Evolutionary conservation across 176 grass and related monocot species (phyloP), one percentile per base, ranked within the genome.

Genomic region (Musa troglodytarum): DNA sequence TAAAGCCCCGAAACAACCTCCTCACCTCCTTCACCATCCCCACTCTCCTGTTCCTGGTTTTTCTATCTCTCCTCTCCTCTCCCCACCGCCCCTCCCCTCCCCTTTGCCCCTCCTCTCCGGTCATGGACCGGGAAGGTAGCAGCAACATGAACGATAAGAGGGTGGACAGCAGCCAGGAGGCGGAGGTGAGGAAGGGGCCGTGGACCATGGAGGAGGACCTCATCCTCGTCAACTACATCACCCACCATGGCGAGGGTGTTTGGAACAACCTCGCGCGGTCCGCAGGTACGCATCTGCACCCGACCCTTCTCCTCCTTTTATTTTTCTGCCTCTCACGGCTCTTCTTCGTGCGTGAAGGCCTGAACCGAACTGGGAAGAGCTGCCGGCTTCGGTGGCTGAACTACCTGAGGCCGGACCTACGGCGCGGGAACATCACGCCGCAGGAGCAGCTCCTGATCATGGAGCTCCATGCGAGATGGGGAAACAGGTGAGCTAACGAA

Each of bases 361-460:
- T 96, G 82, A 92, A 92, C 29, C 78, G 87, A 22, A 88, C 83
- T 0, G 89, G 89, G 78, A 92, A 92, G 78, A 92, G 89, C 77
- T 92, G 89, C 71, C 80, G 89, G 5, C 78, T 92, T 12, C 75
- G 86, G 53, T 88, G 89, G 89, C 89, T 92, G 29, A 92, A 92
- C 82, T 92, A 92, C 53, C 75, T 92, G 28, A 57, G 82, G 22
- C 89, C 86, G 1, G 89, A 71, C 69, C 86, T 92, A 67, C 89
- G 89, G 23, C 86, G 83, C 24, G 89, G 86, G 22, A 79, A 82
- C 73, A 74, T 92, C 52, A 88, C 83, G 49, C 78, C 76, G 16
- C 86, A 92, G 75, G 86, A 92, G 75, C 81, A 84, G 71, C 43
- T 64, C 64, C 75, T 86, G 51, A 72, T 92, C 71, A 81, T 88